Conservation (phyloP, 2,329 filamentous ascomycete genomes). For the Aspergillus sp. region DNA sequence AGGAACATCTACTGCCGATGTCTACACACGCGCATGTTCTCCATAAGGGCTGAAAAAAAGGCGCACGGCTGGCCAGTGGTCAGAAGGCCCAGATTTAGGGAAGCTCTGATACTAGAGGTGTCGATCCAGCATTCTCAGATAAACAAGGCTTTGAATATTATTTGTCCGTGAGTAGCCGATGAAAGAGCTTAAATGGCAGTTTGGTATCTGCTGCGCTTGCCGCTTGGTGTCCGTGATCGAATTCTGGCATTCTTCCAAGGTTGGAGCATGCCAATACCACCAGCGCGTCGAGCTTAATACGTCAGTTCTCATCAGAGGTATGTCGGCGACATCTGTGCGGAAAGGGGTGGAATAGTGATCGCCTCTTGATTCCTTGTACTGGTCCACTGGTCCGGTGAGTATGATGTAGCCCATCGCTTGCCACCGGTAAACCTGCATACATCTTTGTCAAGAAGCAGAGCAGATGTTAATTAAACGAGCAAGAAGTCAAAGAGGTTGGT, state of each 20-base stretch:
- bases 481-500: not conserved
- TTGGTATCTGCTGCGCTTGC: not conserved
- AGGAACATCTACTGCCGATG: too few species aligned
- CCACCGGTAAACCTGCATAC: not conserved
- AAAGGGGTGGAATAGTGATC: not conserved
- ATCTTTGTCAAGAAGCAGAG: not conserved
- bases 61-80: too few species aligned
- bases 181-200: not conserved
- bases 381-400: not conserved
- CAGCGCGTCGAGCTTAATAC: slow-evolving; percentile 12
- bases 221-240: not conserved
- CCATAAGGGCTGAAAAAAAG: too few species aligned
- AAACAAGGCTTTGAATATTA: not conserved
- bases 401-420: not conserved
- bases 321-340: slow-evolving; percentile 7
- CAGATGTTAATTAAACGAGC: not conserved
- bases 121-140: too few species aligned
- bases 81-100: too few species aligned
- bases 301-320: slow-evolving; percentile 15
- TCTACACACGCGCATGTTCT: too few species aligned
- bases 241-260: slow-evolving; percentile 14
- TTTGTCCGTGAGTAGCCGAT: not conserved
- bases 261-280: slow-evolving; percentile 16
- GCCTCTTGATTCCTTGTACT: not conserved
- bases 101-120: too few species aligned